Conservation (phyloP, 1,284 basidiomycete species). For the Bjerkandera adusta region DNA sequence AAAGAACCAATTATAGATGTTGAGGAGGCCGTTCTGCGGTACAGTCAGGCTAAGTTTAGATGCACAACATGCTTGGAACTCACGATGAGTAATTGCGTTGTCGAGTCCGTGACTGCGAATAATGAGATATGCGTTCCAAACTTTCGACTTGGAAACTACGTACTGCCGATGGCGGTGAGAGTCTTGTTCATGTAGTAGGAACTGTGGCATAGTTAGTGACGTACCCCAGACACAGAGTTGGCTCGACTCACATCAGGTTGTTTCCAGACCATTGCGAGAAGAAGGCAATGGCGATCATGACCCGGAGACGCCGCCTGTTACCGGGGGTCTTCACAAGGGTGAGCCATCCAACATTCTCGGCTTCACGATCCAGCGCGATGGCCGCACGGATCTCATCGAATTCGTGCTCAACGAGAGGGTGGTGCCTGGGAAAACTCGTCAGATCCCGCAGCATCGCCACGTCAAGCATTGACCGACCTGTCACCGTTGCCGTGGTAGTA, state of each 20-base stretch:
- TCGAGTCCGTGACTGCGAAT: constrained; percentile 44
- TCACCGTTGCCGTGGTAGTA: constrained; percentile 57
- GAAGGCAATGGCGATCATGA: constrained; percentile 57
- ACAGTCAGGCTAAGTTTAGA: neutral
- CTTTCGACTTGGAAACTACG: constrained; percentile 7
- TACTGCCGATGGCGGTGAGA: constrained; percentile 45
- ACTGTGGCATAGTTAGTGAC: constrained; percentile 16
- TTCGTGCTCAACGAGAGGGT: constrained; percentile 60
- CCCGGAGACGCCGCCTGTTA: constrained; percentile 51
- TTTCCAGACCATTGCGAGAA: constrained; percentile 70
- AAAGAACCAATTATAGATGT: constrained; percentile 52
- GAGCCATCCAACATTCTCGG: constrained; percentile 45
- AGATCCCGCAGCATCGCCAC: neutral
- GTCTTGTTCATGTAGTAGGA: constrained; percentile 49
- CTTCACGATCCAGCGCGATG: constrained; percentile 44
- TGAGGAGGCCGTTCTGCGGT: constrained; percentile 46
- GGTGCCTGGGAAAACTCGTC: constrained; percentile 31
- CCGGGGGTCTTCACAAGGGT: constrained; percentile 49
- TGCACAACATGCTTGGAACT: constrained; percentile 9
- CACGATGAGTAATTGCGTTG: constrained; percentile 46
- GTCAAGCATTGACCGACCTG: constrained; percentile 31
- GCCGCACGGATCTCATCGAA: constrained; percentile 61
- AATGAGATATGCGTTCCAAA: neutral
- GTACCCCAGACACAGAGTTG: neutral
- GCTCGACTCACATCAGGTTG: constrained; percentile 46